A percentile compares a stretch with the other conserved stretches of the same genome.
Evolutionary conservation across 805 yeast genomes (phyloP).

Genomic region (Nakazawaea molendinolei): DNA sequence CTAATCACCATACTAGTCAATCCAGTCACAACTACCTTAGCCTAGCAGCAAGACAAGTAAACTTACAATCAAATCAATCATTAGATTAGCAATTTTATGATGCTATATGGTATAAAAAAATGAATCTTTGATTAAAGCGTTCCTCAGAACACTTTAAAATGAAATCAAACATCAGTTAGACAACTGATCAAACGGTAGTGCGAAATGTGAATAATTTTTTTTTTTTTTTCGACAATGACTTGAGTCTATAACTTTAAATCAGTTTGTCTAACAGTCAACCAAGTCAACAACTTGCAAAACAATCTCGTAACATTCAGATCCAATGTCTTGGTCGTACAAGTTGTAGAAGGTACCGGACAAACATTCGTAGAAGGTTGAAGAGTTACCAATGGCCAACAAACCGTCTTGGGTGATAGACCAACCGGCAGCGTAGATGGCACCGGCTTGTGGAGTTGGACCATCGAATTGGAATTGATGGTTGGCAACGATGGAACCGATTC

Average conservation of each 20-base stretch:
- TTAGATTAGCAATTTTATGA: too few relatives aligned
- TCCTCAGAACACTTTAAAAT: too few relatives aligned
- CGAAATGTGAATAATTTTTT: neutral
- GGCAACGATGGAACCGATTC: conserved; percentile 75
- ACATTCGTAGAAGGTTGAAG: conserved; percentile 65
- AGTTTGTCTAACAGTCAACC: conserved; percentile 36
- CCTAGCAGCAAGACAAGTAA: too few relatives aligned
- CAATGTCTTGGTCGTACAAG: conserved; percentile 61
- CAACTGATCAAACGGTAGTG: neutral
- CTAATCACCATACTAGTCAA: too few relatives aligned
- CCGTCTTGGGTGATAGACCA: conserved; percentile 51
- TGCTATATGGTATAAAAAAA: too few relatives aligned
- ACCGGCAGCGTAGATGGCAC: conserved; percentile 60
- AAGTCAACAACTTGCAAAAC: conserved; percentile 53
- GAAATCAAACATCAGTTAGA: too few relatives aligned
- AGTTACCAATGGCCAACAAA: conserved; percentile 58
- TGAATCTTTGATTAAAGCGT: too few relatives aligned
- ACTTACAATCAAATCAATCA: too few relatives aligned
- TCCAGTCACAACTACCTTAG: too few relatives aligned
- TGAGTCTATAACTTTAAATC: neutral
- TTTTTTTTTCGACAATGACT: neutral
- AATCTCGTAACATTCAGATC: conserved; percentile 57
- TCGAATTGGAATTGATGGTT: conserved; percentile 79
- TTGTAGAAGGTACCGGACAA: conserved; percentile 72
- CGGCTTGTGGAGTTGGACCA: conserved; percentile 81